A percentile compares a stretch with the other conserved stretches of the same genome.
Conservation (phyloP, 2,329 filamentous ascomycete genomes). For the Calcarisporium arbuscula region DNA sequence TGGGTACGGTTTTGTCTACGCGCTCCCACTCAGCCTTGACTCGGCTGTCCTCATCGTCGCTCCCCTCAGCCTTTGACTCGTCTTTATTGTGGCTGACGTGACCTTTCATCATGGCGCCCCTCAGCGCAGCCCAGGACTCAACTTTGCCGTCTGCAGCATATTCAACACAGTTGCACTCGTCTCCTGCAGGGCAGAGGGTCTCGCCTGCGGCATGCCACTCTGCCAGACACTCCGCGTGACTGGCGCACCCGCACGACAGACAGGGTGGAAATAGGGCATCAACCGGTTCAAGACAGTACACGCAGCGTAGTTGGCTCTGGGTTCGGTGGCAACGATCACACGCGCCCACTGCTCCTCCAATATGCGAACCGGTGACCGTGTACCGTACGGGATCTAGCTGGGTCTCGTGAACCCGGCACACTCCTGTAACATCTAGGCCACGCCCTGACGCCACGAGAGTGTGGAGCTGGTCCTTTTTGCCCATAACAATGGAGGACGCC, state of each 20-base stretch:
- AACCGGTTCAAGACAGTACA: constrained; percentile 56
- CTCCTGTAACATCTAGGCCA: constrained; percentile 56
- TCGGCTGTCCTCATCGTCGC: constrained; percentile 15
- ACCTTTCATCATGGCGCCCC: constrained; percentile 29
- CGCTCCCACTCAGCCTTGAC: constrained; percentile 20
- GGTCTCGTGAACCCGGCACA: constrained; percentile 56
- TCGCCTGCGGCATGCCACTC: constrained; percentile 54
- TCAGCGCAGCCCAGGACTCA: constrained; percentile 52
- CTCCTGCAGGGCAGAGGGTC: constrained; percentile 53
- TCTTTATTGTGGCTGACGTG: constrained; percentile 21
- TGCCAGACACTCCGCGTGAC: constrained; percentile 51
- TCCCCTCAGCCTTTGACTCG: too few relatives aligned
- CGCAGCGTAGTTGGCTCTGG: constrained; percentile 54
- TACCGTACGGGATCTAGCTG: constrained; percentile 54
- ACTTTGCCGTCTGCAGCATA: constrained; percentile 51
- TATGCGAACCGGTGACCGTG: constrained; percentile 29
- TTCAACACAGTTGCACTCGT: constrained; percentile 56
- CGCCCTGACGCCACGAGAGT: constrained; percentile 45
- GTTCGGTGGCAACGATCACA: constrained; percentile 46
- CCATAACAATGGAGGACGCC: constrained; percentile 48
- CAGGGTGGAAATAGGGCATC: constrained; percentile 55
- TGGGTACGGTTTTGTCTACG: constrained; percentile 16
- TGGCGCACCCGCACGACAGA: constrained; percentile 56
- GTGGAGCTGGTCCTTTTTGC: constrained; percentile 48
- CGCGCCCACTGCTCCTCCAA: constrained; percentile 42